Percentiles rank a stretch among this genome's conserved stretches.
phyloP scores from a whole-genome alignment of 345 rosid genomes.

The Litchi chinensis region DNA sequence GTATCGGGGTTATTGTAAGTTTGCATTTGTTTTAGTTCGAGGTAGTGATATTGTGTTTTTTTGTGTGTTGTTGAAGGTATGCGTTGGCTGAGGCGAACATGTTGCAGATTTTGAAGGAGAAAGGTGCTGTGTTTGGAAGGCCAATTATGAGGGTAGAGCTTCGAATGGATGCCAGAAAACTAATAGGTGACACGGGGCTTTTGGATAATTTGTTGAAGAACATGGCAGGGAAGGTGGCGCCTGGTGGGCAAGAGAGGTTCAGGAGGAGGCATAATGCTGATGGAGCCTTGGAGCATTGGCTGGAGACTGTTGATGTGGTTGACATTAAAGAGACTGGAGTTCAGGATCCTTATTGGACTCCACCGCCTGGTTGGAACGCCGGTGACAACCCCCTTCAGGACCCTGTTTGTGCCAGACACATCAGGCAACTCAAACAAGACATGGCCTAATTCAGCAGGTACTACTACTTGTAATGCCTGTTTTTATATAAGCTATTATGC shows the following conservation, averaged over 20 bases:
- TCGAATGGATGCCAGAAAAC: constrained; percentile 78
- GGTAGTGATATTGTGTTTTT: background rate
- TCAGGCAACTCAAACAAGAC: constrained; percentile 57
- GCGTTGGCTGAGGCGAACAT: constrained; percentile 81
- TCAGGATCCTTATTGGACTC: constrained; percentile 92
- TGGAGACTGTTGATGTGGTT: constrained; percentile 76
- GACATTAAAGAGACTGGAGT: constrained; percentile 76
- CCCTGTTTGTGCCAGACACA: constrained; percentile 72
- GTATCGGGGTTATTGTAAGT: background rate
- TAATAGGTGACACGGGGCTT: constrained; percentile 94
- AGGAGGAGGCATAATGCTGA: constrained; percentile 87
- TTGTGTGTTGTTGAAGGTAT: constrained; percentile 51
- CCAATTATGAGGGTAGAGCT: constrained; percentile 75
- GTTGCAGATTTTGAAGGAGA: constrained; percentile 83
- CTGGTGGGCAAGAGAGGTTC: constrained; percentile 86
- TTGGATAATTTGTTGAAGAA: constrained; percentile 94
- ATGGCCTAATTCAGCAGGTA: constrained; percentile 55
- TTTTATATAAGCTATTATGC: background rate
- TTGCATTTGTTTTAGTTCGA: background rate
- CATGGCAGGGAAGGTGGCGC: constrained; percentile 94
- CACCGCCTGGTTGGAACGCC: constrained; percentile 87
- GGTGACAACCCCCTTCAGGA: constrained; percentile 87
- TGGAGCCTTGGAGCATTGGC: constrained; percentile 97
- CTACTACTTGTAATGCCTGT: constrained; percentile 3
- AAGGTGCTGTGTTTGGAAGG: constrained; percentile 65